Evolutionary conservation across 1,284 basidiomycete species (phyloP), one percentile per base, ranked within the genome.

Genomic region (Microbotryum lychnidis-dioicae): DNA sequence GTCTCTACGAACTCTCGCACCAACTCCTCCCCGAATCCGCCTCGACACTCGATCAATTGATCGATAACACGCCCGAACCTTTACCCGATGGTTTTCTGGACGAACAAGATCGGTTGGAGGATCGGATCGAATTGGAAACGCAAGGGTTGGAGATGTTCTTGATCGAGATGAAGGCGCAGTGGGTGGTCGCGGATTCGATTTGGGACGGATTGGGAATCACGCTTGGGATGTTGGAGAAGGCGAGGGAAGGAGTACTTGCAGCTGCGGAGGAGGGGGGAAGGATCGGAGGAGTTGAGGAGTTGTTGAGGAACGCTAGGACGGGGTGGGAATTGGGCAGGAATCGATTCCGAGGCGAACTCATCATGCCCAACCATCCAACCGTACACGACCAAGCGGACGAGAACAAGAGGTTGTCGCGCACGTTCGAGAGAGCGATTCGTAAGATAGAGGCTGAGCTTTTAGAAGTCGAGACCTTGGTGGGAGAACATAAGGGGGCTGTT

Each of bases 41-140:
- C 14, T 56, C 52, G 3, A 16, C 37, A 1, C 64, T 71, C 33
- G 70, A 71, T 55, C 52, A 61, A 5, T 50, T 70, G 47, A 69
- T 71, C 60, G 67, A 69, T 37, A 27, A 52, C 2, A 62, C 68
- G 4, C 54, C 61, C 0, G 7, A 37, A 0, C 63, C 64, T 0
- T 50, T 71, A 3, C 70, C 70, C 1, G 67, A 68, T 12, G 12
- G 53, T 3, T 69, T 70, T 42, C 56, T 71, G 27, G 70, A 71
- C 53, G 56, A 51, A 42, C 70, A 71, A 27, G 70, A 71, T 31
- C 46, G 57, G 0, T 46, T 71, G n/a, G 70, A 71, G 51, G 60
- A 57, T 4, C 44, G 37, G 2, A 33, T 57, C 14, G 50, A 50
- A 37, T 33, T 64, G 12, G 14, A 44, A 0, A 45, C 46, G 12